Percentiles rank a stretch among this genome's conserved stretches.
Conservation (phyloP, 306 rosid genomes). For the Lathyrus aphaca region DNA sequence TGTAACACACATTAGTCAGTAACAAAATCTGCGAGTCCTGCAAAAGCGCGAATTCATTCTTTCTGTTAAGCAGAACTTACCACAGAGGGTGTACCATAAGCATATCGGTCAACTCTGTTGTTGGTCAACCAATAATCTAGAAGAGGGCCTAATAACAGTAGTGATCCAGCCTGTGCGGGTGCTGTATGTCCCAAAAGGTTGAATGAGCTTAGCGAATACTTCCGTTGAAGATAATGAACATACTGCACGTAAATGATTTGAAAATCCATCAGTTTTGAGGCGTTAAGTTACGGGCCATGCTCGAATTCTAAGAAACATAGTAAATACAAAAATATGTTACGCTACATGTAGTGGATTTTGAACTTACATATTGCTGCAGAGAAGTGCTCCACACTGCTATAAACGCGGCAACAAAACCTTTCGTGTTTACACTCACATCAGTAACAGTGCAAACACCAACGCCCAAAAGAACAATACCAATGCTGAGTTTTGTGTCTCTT, state of each 20-base stretch:
- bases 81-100: conserved; percentile 50
- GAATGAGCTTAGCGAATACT: conserved; percentile 86
- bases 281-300: not conserved
- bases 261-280: conserved; percentile 24
- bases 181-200: conserved; percentile 93
- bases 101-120: conserved; percentile 63
- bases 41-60: not conserved
- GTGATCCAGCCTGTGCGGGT: conserved; percentile 82
- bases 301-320: conserved; percentile 8
- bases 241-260: conserved; percentile 59
- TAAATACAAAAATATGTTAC: not conserved
- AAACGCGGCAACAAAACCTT: conserved; percentile 75
- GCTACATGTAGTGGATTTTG: conserved; percentile 4
- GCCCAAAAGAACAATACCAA: conserved; percentile 71
- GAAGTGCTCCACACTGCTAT: conserved; percentile 92
- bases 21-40: not conserved
- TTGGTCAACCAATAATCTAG: conserved; percentile 86
- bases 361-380: conserved; percentile 83
- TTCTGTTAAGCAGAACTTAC: conserved; percentile 51
- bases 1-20: conserved; percentile 1
- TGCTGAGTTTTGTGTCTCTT: conserved; percentile 86
- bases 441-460: conserved; percentile 86
- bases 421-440: conserved; percentile 80
- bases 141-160: conserved; percentile 69
- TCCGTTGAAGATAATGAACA: conserved; percentile 89